Conservation (phyloP, 2,329 filamentous ascomycete genomes). For the Paraphoma chrysanthemicola region DNA sequence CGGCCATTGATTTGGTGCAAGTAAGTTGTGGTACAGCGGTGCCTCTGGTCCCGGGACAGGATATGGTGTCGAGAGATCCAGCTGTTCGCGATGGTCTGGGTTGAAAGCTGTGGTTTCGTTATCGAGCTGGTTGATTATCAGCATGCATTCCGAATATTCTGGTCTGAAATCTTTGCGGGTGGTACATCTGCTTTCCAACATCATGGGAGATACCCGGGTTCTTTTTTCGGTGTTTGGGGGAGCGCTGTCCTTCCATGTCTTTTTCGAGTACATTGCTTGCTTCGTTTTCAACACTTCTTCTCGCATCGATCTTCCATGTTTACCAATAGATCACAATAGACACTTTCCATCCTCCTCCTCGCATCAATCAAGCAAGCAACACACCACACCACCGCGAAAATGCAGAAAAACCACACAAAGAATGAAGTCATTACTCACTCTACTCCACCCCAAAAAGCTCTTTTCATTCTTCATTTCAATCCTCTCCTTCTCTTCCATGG, state of each 20-base stretch:
- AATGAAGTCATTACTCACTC: slow-evolving; percentile 42
- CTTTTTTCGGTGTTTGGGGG: neutral
- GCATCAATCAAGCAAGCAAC: neutral
- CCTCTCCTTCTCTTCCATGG: slow-evolving; percentile 74
- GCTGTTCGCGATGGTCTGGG: slow-evolving; percentile 83
- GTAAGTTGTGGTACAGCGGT: slow-evolving; percentile 76
- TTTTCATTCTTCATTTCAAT: slow-evolving; percentile 60
- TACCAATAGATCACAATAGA: slow-evolving; percentile 12
- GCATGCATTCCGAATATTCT: too few species aligned
- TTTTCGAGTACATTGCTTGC: too few species aligned
- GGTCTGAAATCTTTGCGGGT: too few species aligned
- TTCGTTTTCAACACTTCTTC: neutral
- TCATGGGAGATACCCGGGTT: slow-evolving; percentile 8
- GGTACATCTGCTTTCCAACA: neutral
- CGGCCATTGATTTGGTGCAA: slow-evolving; percentile 83
- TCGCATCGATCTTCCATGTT: neutral
- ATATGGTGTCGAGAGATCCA: slow-evolving; percentile 84
- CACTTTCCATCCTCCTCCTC: neutral
- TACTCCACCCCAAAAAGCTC: slow-evolving; percentile 57
- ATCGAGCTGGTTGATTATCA: slow-evolving; percentile 49
- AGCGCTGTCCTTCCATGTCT: neutral
- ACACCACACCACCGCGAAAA: too few species aligned
- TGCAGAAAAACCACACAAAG: neutral
- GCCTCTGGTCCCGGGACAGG: slow-evolving; percentile 66
- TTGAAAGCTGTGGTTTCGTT: slow-evolving; percentile 73